Conservation (phyloP, 2,329 filamentous ascomycete species). For the Talaromyces amestolkiae region DNA sequence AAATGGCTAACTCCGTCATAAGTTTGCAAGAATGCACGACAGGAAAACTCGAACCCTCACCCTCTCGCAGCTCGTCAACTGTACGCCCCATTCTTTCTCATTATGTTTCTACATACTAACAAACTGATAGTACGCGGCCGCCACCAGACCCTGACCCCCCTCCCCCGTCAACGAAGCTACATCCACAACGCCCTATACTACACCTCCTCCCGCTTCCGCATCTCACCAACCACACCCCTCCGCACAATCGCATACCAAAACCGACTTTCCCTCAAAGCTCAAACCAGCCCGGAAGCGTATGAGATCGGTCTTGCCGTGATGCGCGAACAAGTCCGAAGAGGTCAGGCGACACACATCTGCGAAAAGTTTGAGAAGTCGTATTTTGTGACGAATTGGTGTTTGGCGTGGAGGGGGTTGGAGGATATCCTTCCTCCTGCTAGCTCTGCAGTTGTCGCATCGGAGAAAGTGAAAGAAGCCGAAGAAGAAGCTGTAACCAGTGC, state of each 20-base stretch:
- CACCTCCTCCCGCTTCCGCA: background rate
- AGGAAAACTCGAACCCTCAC: background rate
- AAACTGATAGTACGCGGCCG: background rate
- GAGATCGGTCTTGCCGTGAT: background rate
- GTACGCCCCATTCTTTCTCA: background rate
- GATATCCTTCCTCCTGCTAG: background rate
- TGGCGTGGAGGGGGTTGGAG: conserved; percentile 8
- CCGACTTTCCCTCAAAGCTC: background rate
- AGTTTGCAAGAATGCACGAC: background rate
- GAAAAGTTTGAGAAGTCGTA: conserved; percentile 6
- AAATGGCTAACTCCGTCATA: background rate
- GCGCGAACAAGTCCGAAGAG: background rate
- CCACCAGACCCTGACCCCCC: background rate
- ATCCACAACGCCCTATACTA: conserved; percentile 2
- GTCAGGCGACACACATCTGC: background rate
- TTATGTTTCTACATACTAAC: background rate
- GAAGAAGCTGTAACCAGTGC: background rate
- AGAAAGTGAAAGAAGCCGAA: background rate
- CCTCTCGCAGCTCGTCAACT: background rate
- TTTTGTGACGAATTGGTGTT: conserved; percentile 5
- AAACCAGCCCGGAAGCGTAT: background rate
- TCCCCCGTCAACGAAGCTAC: background rate
- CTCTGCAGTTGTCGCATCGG: background rate
- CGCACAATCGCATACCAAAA: background rate
- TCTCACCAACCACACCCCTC: background rate